Evolutionary conservation across 2,329 filamentous ascomycete species (phyloP), one percentile per base, ranked within the genome.

Genomic region (Bipolaris zeicola): DNA sequence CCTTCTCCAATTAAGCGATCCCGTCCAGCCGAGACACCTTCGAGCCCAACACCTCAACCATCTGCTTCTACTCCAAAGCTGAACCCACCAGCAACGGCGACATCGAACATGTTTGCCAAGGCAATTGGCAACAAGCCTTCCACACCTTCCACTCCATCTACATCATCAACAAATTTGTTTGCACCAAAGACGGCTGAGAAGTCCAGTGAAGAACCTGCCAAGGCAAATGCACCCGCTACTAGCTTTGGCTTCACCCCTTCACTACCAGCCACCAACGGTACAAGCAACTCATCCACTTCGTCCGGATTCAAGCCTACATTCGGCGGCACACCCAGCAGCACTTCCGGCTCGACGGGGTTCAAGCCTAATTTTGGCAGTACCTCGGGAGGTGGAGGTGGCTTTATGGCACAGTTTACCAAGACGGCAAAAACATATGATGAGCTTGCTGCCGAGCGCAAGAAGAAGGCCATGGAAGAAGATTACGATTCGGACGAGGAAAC

Each of bases 401-500:
- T 72, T 43, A 51, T 70, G 24, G 58, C 57, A 18, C 70, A 72
- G 34, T 76, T 75, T 52, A 63, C 66, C 8, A 67, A 69, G 46
- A 65, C 52, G 1, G 68, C 71, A 8, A 74, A 72, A 58, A 68
- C 70, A 0, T 67, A 65, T 26, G 70, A 75, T 42, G 54, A 74
- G 50, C 67, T 74, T 34, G 64, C 65, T 31, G 68, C 68, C 5
- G 72, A 75, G 52, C 70, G 68, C 6, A 75, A 75, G 62, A 62
- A 69, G 53, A 75, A 76, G 56, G 73, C 67, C 6, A 71, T 65
- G 53, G 68, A 67, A 11, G 73, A 65, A 28, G 73, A 76, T 28
- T 75, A 63, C n/a, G 73, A 76, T 50, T 72, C 69, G 2, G 73
- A 77, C 31, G 71, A 75, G 5, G 73, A 76, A 52, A 70, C 65